These are phyloP conservation scores for Lactifluus subvellereus DNA, from an alignment of 768 basidiomycete genomes.

Conservation along the genomic window DNA sequence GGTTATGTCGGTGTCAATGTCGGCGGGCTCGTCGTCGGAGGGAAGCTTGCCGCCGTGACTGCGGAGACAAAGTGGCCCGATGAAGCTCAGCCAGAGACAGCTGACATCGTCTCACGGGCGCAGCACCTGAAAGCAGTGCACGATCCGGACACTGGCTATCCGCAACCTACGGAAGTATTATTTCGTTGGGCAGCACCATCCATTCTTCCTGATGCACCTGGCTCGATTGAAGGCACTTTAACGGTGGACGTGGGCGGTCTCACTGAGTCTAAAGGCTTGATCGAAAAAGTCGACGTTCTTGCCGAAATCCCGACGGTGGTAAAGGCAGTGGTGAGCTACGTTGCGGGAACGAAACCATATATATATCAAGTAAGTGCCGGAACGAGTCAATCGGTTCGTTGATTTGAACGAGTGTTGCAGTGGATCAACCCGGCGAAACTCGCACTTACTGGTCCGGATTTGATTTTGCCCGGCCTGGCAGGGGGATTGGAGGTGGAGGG, in stretches of 20 bases:
- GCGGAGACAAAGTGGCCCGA: slow-evolving; percentile 75
- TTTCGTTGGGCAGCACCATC: slow-evolving; percentile 80
- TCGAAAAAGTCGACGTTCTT: slow-evolving; percentile 92
- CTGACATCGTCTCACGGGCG: slow-evolving; percentile 56
- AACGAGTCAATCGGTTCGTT: neutral
- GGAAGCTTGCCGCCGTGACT: slow-evolving; percentile 69
- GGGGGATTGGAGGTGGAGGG: slow-evolving; percentile 53
- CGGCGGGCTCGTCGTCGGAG: slow-evolving; percentile 76
- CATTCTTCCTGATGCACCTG: slow-evolving; percentile 45
- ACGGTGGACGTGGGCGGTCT: slow-evolving; percentile 53
- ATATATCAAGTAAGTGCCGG: slow-evolving; percentile 77
- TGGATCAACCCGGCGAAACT: slow-evolving; percentile 55
- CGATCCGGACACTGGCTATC: slow-evolving; percentile 82
- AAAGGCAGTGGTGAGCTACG: slow-evolving; percentile 89
- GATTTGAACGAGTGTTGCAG: slow-evolving; percentile 31
- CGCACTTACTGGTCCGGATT: slow-evolving; percentile 39
- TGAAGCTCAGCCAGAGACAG: slow-evolving; percentile 42
- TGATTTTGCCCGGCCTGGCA: slow-evolving; percentile 37
- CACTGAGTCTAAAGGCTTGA: slow-evolving; percentile 59
- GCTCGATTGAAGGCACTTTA: slow-evolving; percentile 51
- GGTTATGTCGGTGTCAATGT: slow-evolving; percentile 83
- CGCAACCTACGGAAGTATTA: slow-evolving; percentile 57
- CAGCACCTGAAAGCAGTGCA: slow-evolving; percentile 52
- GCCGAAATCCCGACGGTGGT: slow-evolving; percentile 92
- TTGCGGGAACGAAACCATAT: slow-evolving; percentile 88